These are phyloP conservation scores for Corymbia citriodora DNA, from an alignment of 441 rosid species.

Conservation along the genomic window DNA sequence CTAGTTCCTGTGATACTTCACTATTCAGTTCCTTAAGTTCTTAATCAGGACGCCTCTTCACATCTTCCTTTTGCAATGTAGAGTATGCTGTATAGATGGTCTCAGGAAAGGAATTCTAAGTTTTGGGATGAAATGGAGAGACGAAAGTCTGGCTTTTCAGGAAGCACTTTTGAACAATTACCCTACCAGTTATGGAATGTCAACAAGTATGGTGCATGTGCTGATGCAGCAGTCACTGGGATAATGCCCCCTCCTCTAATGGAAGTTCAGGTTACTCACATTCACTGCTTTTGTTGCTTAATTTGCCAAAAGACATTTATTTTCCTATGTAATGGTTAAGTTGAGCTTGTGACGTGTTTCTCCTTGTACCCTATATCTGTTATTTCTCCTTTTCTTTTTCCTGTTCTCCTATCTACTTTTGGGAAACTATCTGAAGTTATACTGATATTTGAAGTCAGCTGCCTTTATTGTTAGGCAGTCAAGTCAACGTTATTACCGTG, in stretches of 20 bases:
- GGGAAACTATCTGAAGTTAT: slow-evolving; percentile 30
- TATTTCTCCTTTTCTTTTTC: neutral
- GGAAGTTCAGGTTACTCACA: slow-evolving; percentile 63
- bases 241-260: slow-evolving; percentile 89
- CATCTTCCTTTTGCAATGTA: slow-evolving; percentile 11
- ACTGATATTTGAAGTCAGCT: slow-evolving; percentile 72
- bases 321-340: neutral
- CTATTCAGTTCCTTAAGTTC: neutral
- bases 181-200: slow-evolving; percentile 91
- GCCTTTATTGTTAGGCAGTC: slow-evolving; percentile 98
- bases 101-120: slow-evolving; percentile 44
- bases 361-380: neutral
- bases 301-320: neutral
- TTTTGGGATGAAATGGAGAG: slow-evolving; percentile 74
- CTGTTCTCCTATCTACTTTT: slow-evolving; percentile 18
- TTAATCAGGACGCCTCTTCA: neutral
- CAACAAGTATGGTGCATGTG: slow-evolving; percentile 68
- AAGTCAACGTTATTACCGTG: slow-evolving; percentile 89
- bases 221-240: slow-evolving; percentile 85
- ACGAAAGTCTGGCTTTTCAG: slow-evolving; percentile 31
- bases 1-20: neutral
- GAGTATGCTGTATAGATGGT: slow-evolving; percentile 70
- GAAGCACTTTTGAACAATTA: slow-evolving; percentile 33
- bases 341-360: neutral
- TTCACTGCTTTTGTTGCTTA: neutral